Evolutionary conservation across 2,329 filamentous ascomycete genomes (phyloP).

Genomic region (Kalaharituber pfeilii): DNA sequence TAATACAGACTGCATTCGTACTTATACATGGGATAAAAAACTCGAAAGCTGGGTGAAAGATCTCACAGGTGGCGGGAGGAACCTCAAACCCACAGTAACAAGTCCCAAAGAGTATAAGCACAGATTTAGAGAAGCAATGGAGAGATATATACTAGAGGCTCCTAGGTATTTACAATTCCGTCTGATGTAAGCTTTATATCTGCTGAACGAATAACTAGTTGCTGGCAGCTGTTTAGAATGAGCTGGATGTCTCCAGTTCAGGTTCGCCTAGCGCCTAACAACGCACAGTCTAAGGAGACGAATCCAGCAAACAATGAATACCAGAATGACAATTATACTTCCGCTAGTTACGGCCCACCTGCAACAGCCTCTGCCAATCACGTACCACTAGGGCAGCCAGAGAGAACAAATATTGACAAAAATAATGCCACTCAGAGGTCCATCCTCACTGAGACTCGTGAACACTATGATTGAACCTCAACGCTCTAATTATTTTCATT

Average conservation of each 20-base stretch:
- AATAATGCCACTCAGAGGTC: not conserved
- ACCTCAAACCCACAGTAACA: conserved; percentile 73
- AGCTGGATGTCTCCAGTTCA: conserved; percentile 1
- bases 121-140: conserved; percentile 91
- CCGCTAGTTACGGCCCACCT: not conserved
- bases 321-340: not conserved
- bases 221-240: conserved; percentile 18
- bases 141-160: conserved; percentile 44
- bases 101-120: conserved; percentile 96
- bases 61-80: conserved; percentile 56
- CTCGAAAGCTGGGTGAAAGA: conserved; percentile 99
- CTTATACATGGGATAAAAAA: conserved; percentile 99
- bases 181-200: not conserved
- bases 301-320: not conserved
- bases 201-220: conserved; percentile 7
- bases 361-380: not conserved
- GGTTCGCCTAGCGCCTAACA: not conserved
- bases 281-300: not conserved
- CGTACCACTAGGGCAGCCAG: not conserved
- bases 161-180: conserved; percentile 18
- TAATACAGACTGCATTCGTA: conserved; percentile 69
- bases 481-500: not conserved
- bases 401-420: not conserved
- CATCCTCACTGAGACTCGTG: not conserved
- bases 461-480: no score